Conservation (phyloP, 2,329 filamentous ascomycete species). For the Penicillium sp. region DNA sequence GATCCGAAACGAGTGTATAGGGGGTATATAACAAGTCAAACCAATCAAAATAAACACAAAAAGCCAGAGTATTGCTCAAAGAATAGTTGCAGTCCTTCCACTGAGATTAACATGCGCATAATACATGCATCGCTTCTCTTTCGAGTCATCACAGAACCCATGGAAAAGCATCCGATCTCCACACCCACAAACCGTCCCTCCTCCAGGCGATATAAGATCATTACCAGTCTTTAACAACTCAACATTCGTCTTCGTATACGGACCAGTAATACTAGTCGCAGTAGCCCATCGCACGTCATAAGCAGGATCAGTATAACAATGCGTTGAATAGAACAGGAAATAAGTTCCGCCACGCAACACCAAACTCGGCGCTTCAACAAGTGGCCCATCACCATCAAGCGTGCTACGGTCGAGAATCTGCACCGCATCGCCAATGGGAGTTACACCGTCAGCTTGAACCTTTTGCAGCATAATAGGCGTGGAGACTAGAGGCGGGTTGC, state of each 20-base stretch:
- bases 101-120: conserved; percentile 24
- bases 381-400: conserved; percentile 58
- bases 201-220: conserved; percentile 30
- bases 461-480: conserved; percentile 43
- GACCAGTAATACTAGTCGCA: conserved; percentile 35
- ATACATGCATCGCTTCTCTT: conserved; percentile 29
- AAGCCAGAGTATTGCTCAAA: conserved; percentile 1
- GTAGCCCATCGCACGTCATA: conserved; percentile 62
- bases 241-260: conserved; percentile 34
- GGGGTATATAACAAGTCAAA: neutral
- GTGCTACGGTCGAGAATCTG: conserved; percentile 54
- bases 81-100: conserved; percentile 16
- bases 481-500: conserved; percentile 32
- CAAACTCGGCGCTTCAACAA: conserved; percentile 60
- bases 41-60: neutral
- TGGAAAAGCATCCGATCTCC: conserved; percentile 34
- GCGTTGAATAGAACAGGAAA: conserved; percentile 59
- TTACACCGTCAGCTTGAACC: conserved; percentile 47
- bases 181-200: conserved; percentile 30
- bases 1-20: neutral
- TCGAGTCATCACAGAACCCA: conserved; percentile 25
- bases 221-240: conserved; percentile 35
- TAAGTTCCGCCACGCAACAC: conserved; percentile 47
- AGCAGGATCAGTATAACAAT: conserved; percentile 52
- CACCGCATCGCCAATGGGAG: conserved; percentile 49